Conservation (phyloP, 2,329 filamentous ascomycete genomes). For the Golovinomyces cichoracearum region DNA sequence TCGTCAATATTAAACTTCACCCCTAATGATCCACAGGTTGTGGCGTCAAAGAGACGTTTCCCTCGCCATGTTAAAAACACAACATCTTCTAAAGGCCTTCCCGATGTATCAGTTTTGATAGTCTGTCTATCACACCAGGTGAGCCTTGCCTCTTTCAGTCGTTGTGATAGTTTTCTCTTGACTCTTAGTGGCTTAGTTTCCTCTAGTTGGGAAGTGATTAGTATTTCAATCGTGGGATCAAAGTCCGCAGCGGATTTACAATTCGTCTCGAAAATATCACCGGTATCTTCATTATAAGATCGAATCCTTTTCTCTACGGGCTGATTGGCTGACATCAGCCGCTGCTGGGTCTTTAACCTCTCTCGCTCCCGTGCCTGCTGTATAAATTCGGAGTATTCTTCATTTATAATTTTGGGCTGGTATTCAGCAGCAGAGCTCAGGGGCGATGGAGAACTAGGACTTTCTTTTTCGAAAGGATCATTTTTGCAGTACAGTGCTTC, state of each 20-base stretch:
- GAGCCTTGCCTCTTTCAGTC: constrained; percentile 37
- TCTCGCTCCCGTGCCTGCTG: constrained; percentile 10
- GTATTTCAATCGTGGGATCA: constrained; percentile 31
- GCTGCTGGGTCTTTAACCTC: constrained; percentile 6
- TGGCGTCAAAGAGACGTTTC: constrained; percentile 46
- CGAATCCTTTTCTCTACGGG: background rate
- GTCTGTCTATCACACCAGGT: constrained; percentile 43
- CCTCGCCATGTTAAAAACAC: constrained; percentile 61
- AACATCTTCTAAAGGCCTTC: constrained; percentile 20
- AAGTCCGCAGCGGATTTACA: constrained; percentile 1
- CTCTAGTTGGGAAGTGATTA: constrained; percentile 42
- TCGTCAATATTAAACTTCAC: constrained; percentile 23
- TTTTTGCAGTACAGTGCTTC: too few relatives aligned
- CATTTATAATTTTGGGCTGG: constrained; percentile 8
- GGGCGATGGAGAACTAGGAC: background rate
- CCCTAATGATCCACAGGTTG: constrained; percentile 43
- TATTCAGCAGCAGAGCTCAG: constrained; percentile 4
- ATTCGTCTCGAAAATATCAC: constrained; percentile 5
- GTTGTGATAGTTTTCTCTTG: constrained; percentile 39
- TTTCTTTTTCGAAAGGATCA: too few relatives aligned
- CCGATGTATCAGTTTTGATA: constrained; percentile 18
- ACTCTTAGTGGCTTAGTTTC: constrained; percentile 34
- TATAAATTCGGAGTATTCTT: constrained; percentile 14
- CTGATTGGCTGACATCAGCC: constrained; percentile 3
- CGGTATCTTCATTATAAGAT: constrained; percentile 4